Conservation (phyloP, 2,329 filamentous ascomycete species). For the Stagonosporopsis rhizophila region DNA sequence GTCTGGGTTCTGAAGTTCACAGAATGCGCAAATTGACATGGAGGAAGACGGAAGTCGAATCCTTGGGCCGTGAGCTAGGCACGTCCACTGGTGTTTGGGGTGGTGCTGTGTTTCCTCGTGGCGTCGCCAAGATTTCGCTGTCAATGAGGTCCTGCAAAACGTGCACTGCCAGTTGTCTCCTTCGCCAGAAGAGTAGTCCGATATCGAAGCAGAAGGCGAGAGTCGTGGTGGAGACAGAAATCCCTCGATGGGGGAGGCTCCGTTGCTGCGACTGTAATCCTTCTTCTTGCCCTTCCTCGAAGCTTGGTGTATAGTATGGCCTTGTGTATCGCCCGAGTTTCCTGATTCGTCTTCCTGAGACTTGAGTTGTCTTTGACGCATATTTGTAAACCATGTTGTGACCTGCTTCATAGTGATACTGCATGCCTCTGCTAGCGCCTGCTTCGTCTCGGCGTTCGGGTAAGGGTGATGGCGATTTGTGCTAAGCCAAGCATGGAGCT, state of each 20-base stretch:
- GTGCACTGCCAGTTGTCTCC: slow-evolving; percentile 45
- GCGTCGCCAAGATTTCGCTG: slow-evolving; percentile 47
- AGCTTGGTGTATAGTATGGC: slow-evolving; percentile 3
- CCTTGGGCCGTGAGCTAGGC: slow-evolving; percentile 38
- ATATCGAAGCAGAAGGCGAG: slow-evolving; percentile 7
- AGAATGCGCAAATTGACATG: slow-evolving; percentile 39
- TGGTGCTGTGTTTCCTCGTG: slow-evolving; percentile 49
- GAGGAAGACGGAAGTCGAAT: slow-evolving; percentile 21
- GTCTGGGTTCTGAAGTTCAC: slow-evolving; percentile 34
- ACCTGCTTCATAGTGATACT: slow-evolving; percentile 47
- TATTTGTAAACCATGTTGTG: slow-evolving; percentile 47
- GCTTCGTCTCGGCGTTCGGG: slow-evolving; percentile 39
- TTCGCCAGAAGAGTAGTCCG: slow-evolving; percentile 15
- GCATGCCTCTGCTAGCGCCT: slow-evolving; percentile 37
- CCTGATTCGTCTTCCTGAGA: neutral
- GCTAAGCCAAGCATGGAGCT: slow-evolving; percentile 40
- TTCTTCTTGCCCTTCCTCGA: slow-evolving; percentile 49
- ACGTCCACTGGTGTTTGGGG: slow-evolving; percentile 45
- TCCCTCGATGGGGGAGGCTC: slow-evolving; percentile 16
- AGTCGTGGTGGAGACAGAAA: slow-evolving; percentile 21
- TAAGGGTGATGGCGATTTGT: slow-evolving; percentile 42
- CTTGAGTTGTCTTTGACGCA: slow-evolving; percentile 37
- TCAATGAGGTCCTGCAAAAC: slow-evolving; percentile 38
- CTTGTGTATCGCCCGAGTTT: neutral
- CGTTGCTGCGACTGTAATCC: slow-evolving; percentile 36